Evolutionary conservation across 1,284 basidiomycete species (phyloP).

Genomic region (Leucoagaricus sp.): DNA sequence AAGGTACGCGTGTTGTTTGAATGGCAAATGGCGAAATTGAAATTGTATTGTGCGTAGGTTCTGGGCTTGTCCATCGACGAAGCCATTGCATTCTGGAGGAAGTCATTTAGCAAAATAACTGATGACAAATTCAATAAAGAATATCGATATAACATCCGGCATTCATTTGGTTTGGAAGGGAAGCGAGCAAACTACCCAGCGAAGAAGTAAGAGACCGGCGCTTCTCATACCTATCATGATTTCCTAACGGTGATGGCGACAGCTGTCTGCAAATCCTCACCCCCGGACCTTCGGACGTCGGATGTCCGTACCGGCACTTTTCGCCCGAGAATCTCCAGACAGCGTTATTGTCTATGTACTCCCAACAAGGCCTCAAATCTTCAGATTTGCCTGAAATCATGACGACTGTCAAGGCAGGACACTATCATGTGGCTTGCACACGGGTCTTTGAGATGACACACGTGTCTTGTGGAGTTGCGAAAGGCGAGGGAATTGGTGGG

Average conservation of each 20-base stretch:
- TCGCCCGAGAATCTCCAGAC: slow-evolving; percentile 82
- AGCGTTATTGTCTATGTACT: slow-evolving; percentile 77
- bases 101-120: slow-evolving; percentile 76
- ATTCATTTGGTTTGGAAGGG: slow-evolving; percentile 94
- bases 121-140: slow-evolving; percentile 99
- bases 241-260: slow-evolving; percentile 17
- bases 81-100: slow-evolving; percentile 92
- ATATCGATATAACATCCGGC: slow-evolving; percentile 97
- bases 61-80: slow-evolving; percentile 95
- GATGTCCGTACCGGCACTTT: slow-evolving; percentile 96
- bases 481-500: slow-evolving; percentile 86
- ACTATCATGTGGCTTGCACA: slow-evolving; percentile 97
- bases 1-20: slow-evolving; percentile 62
- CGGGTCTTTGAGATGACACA: slow-evolving; percentile 97
- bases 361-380: slow-evolving; percentile 59
- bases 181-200: slow-evolving; percentile 94
- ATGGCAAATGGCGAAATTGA: neutral
- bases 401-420: slow-evolving; percentile 76
- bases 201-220: slow-evolving; percentile 61
- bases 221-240: neutral
- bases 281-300: slow-evolving; percentile 76
- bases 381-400: slow-evolving; percentile 88
- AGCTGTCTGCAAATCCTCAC: slow-evolving; percentile 93
- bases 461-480: slow-evolving; percentile 69
- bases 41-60: slow-evolving; percentile 51